These are phyloP conservation scores for Malus asiatica DNA, from an alignment of 306 rosid genomes.

Conservation along the genomic window DNA sequence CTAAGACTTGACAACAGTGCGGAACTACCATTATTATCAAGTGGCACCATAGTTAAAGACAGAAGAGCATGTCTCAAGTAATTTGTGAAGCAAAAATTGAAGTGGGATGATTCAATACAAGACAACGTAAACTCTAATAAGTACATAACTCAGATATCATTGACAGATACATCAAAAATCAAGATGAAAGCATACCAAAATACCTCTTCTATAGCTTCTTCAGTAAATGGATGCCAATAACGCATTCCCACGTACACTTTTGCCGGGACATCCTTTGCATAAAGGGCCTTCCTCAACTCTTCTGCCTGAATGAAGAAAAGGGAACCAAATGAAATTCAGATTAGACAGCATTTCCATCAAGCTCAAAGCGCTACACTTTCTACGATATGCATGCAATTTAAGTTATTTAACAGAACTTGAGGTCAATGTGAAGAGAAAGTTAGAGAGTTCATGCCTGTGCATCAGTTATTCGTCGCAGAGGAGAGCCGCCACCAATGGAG, in stretches of 20 bases:
- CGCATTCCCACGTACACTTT: constrained; percentile 94
- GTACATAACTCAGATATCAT: background rate
- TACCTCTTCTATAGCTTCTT: constrained; percentile 84
- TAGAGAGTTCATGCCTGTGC: constrained; percentile 56
- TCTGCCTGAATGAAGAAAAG: constrained; percentile 43
- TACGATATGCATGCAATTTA: background rate
- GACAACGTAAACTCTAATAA: background rate
- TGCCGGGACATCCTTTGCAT: constrained; percentile 64
- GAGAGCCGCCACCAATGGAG: constrained; percentile 97
- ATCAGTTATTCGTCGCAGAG: constrained; percentile 81
- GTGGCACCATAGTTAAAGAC: too few species aligned
- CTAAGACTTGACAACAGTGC: background rate
- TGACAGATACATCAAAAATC: background rate
- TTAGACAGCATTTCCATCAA: constrained; percentile 9
- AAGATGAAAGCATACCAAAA: constrained; percentile 5
- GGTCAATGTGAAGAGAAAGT: background rate
- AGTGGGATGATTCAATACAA: background rate
- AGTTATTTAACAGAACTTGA: background rate
- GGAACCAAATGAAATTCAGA: background rate
- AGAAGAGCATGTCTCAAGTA: background rate
- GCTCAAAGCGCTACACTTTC: background rate
- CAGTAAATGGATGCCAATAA: constrained; percentile 95
- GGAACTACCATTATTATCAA: background rate
- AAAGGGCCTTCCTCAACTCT: constrained; percentile 63
- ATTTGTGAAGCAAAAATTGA: background rate